Evolutionary conservation across 2,329 filamentous ascomycete genomes (phyloP), one percentile per base, ranked within the genome.

Genomic region (Calonectria multiphialidica): DNA sequence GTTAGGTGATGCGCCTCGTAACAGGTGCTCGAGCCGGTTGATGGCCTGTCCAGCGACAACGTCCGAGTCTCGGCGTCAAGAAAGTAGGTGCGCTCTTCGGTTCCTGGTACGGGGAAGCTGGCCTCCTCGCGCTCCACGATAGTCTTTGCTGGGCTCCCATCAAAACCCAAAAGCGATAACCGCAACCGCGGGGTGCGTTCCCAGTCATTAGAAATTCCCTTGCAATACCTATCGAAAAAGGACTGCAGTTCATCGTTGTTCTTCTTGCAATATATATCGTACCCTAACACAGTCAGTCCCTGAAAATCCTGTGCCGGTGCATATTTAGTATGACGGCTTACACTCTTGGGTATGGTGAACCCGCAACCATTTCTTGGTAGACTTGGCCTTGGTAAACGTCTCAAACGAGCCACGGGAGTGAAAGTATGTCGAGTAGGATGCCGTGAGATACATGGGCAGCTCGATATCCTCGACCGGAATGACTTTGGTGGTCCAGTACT

Each of bases 91-190:
- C 13, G 21, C 30, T 59, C 35, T 59, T 59, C 18, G 13, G 53
- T 40, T 2, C 23, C 61, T 23, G 42, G 61, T 3, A 47, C 42
- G 8, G 61, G 61, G 25, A 64, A 64, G 25, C 30, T 23, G 21
- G 40, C 44, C 30, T 64, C 61, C 44, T 47, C 42, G 18, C 61
- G 61, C 61, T 64, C 61, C 9, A 64, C 44, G 16, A 64, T 23
- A 2, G 61, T 64, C 44, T 49, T 49, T n/a, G 61, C 61, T 6
- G 44, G 44, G 42, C 61, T 64, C 40, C 18, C 61, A 9, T 65
- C 62, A 50, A 66, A 55, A 7, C 33, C 63, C 8, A 66, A 18
- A 12, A 55, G 47, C 10, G 63, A 44, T 15, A 55, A 15, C 21
- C 63, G 33, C 3, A 66, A 18, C 7, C 42, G n/a, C 4, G 63